phyloP scores from a whole-genome alignment of 2,329 filamentous ascomycete genomes.

The Exophiala phaeomuriformis region DNA sequence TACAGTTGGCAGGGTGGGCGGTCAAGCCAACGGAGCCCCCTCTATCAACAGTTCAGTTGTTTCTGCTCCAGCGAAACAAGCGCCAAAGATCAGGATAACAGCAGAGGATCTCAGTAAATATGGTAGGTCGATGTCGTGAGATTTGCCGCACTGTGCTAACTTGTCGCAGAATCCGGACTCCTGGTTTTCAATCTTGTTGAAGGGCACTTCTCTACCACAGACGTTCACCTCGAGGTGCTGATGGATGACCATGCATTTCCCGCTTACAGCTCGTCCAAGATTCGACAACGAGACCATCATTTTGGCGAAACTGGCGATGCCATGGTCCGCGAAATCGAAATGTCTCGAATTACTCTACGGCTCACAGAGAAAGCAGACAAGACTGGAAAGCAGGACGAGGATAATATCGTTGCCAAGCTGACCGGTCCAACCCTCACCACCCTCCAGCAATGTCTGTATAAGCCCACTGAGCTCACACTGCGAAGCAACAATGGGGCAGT shows the following conservation, averaged over 20 bases:
- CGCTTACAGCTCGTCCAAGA: slow-evolving; percentile 72
- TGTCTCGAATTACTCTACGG: slow-evolving; percentile 84
- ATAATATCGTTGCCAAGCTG: slow-evolving; percentile 73
- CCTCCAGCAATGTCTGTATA: slow-evolving; percentile 84
- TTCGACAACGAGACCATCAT: slow-evolving; percentile 59
- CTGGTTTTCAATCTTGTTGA: slow-evolving; percentile 93
- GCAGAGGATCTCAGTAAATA: slow-evolving; percentile 75
- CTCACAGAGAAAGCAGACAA: slow-evolving; percentile 73
- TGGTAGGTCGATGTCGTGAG: slow-evolving; percentile 41
- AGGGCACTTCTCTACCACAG: slow-evolving; percentile 67
- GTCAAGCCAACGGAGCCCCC: slow-evolving; percentile 9
- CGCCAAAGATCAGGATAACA: slow-evolving; percentile 70
- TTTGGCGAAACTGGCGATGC: slow-evolving; percentile 93
- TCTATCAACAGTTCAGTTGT: slow-evolving; percentile 42
- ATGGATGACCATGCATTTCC: slow-evolving; percentile 95
- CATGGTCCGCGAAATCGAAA: slow-evolving; percentile 93
- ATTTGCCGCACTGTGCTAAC: slow-evolving; percentile 27
- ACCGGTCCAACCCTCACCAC: slow-evolving; percentile 80
- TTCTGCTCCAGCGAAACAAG: slow-evolving; percentile 45
- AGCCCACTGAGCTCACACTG: slow-evolving; percentile 72
- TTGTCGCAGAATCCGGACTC: slow-evolving; percentile 67
- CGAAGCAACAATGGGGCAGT: slow-evolving; percentile 68
- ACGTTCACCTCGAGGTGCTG: slow-evolving; percentile 74
- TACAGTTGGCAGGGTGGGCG: slow-evolving; percentile 7
- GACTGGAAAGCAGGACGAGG: slow-evolving; percentile 58